Percentiles rank a stretch among this genome's conserved stretches.
Conservation (phyloP, 2,329 filamentous ascomycete species). For the Hyphodiscus sp. region DNA sequence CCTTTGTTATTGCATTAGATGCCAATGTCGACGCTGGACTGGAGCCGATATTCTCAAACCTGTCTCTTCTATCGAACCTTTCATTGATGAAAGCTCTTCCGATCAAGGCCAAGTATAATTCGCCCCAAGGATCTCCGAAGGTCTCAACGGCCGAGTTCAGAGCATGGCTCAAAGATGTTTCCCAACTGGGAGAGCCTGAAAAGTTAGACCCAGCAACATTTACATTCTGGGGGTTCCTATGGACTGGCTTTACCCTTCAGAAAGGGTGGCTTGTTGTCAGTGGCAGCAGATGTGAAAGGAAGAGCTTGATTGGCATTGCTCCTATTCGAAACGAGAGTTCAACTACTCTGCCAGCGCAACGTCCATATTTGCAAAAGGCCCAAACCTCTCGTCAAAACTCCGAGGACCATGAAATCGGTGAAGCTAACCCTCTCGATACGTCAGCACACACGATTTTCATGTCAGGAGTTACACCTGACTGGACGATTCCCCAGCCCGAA, state of each 20-base stretch:
- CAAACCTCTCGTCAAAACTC: too few relatives aligned
- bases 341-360: too few relatives aligned
- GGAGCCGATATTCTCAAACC: conserved; percentile 60
- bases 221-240: conserved; percentile 55
- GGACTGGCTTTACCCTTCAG: conserved; percentile 63
- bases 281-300: conserved; percentile 30
- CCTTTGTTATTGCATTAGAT: conserved; percentile 63
- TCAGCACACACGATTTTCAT: too few relatives aligned
- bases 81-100: conserved; percentile 7
- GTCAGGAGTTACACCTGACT: too few relatives aligned
- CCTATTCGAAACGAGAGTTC: too few relatives aligned
- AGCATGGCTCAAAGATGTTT: conserved; percentile 50
- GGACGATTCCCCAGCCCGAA: conserved; percentile 43
- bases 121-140: conserved; percentile 13
- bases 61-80: conserved; percentile 46
- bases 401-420: too few relatives aligned
- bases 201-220: conserved; percentile 38
- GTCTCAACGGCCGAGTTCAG: conserved; percentile 55
- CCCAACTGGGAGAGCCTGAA: conserved; percentile 28
- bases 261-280: conserved; percentile 62
- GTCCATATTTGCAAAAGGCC: too few relatives aligned
- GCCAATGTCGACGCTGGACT: conserved; percentile 42
- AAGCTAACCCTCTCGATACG: too few relatives aligned
- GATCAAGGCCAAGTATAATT: conserved; percentile 9
- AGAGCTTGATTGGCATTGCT: too few relatives aligned